phyloP scores from a whole-genome alignment of 345 rosid genomes.

The Euphorbia tirucalli region DNA sequence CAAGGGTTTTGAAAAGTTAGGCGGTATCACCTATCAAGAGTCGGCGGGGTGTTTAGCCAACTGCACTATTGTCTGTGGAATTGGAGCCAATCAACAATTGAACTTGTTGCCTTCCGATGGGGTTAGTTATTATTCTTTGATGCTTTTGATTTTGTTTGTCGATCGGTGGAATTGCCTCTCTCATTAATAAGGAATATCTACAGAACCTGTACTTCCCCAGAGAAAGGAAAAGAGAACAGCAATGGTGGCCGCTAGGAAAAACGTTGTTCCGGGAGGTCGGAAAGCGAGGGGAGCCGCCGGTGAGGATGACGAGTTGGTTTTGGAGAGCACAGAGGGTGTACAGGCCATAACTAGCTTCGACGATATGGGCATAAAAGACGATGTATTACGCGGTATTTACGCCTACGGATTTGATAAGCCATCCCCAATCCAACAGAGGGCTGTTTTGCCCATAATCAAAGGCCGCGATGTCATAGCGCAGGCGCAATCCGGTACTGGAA shows the following conservation, averaged over 20 bases:
- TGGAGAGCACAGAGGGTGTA: slow-evolving; percentile 86
- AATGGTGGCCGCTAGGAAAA: slow-evolving; percentile 12
- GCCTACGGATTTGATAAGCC: slow-evolving; percentile 90
- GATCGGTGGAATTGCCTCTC: no score
- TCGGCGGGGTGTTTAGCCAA: no score
- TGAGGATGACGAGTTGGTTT: slow-evolving; percentile 58
- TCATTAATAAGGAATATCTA: no score
- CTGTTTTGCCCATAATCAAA: slow-evolving; percentile 84
- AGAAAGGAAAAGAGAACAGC: no score
- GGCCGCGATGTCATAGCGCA: slow-evolving; percentile 96
- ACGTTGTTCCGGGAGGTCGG: slow-evolving; percentile 32
- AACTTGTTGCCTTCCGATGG: no score
- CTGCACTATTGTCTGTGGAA: no score
- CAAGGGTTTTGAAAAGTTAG: no score
- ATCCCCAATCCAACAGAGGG: slow-evolving; percentile 93
- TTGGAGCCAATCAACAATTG: no score
- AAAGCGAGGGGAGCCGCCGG: slow-evolving; percentile 37
- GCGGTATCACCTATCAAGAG: no score
- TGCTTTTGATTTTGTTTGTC: no score
- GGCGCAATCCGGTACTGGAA: slow-evolving; percentile 99
- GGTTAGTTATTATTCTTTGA: no score
- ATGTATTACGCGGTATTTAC: slow-evolving; percentile 81
- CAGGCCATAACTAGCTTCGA: slow-evolving; percentile 78
- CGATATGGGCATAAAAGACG: slow-evolving; percentile 77
- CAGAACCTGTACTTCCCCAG: no score